Conservation (phyloP, 108 stramenopile species). For the Cyclotella cryptica region DNA sequence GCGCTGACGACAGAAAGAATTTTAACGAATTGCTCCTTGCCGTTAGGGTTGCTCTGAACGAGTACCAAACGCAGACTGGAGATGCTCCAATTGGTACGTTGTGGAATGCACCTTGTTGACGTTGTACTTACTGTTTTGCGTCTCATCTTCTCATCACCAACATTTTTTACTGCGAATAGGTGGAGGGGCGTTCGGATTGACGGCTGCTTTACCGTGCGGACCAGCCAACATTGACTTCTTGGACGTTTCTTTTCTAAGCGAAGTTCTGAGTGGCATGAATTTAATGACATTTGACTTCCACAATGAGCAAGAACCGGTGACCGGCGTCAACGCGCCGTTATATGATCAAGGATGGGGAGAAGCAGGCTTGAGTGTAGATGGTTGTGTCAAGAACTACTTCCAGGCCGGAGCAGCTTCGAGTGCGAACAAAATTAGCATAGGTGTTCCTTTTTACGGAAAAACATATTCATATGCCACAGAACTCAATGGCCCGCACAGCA, state of each 20-base stretch:
- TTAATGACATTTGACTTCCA: constrained; percentile 51
- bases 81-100: constrained; percentile 19
- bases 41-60: constrained; percentile 20
- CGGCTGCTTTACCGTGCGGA: constrained; percentile 13
- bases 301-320: constrained; percentile 27
- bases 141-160: background rate
- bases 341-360: constrained; percentile 50
- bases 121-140: background rate
- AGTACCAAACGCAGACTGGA: constrained; percentile 31
- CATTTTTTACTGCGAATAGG: background rate
- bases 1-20: constrained; percentile 23
- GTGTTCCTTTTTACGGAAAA: constrained; percentile 50
- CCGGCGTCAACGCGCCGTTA: constrained; percentile 35
- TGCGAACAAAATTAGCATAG: constrained; percentile 44
- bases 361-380: constrained; percentile 44
- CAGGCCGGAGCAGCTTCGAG: constrained; percentile 32
- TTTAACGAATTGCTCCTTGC: constrained; percentile 33
- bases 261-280: constrained; percentile 37
- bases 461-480: constrained; percentile 41
- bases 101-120: background rate
- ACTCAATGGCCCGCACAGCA: constrained; percentile 37
- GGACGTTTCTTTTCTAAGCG: constrained; percentile 24
- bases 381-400: constrained; percentile 44
- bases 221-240: constrained; percentile 33
- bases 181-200: constrained; percentile 26